phyloP scores from a whole-genome alignment of 2,329 filamentous ascomycete species.

The Nigrospora sphaerica region DNA sequence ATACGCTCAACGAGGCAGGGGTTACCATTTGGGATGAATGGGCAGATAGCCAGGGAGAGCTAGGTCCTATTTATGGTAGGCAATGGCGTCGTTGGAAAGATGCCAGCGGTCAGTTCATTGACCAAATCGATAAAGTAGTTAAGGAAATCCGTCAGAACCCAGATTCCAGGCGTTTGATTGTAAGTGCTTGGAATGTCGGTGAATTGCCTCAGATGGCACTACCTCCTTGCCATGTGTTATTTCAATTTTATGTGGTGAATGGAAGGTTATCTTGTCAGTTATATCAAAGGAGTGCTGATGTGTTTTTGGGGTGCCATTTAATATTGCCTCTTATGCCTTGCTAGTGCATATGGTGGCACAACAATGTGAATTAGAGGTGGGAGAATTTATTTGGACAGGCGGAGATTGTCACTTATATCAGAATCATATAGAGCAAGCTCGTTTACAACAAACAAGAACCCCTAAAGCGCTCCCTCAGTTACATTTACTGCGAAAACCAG shows the following conservation, averaged over 20 bases:
- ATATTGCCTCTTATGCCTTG: background rate
- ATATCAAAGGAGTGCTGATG: background rate
- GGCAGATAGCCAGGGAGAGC: background rate
- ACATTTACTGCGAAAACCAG: background rate
- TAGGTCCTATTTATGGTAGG: background rate
- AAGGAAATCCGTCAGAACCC: background rate
- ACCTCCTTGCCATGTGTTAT: background rate
- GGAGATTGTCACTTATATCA: background rate
- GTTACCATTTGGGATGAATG: background rate
- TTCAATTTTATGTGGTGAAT: background rate
- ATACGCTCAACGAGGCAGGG: background rate
- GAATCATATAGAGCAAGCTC: background rate
- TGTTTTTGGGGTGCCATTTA: background rate
- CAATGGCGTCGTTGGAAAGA: background rate
- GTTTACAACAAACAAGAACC: background rate
- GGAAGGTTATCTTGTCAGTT: background rate
- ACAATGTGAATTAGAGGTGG: background rate
- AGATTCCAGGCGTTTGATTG: background rate
- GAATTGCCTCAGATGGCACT: background rate
- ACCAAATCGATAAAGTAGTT: background rate
- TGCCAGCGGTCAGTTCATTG: background rate
- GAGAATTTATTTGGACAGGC: background rate
- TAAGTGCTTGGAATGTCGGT: background rate
- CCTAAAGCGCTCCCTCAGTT: background rate
- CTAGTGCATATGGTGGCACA: background rate